phyloP scores from a whole-genome alignment of 2,329 filamentous ascomycete species.

The Botrytis fabae region DNA sequence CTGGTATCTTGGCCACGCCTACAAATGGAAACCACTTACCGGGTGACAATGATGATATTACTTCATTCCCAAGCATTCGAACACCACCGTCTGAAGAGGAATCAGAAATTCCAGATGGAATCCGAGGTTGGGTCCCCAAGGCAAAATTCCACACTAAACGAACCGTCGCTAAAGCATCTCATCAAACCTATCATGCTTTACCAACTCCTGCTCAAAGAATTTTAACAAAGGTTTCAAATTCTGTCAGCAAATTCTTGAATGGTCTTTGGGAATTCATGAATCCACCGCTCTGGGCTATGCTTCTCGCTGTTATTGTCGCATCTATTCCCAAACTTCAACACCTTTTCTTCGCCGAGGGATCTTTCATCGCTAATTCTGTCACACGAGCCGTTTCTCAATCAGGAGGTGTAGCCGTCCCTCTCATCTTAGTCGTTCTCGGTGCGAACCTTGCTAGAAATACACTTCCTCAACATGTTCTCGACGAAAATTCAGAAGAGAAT shows the following conservation, averaged over 20 bases:
- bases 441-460: conserved; percentile 94
- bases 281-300: conserved; percentile 95
- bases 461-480: conserved; percentile 61
- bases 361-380: conserved; percentile 89
- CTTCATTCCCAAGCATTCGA: conserved; percentile 61
- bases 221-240: conserved; percentile 46
- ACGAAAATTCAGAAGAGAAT: conserved; percentile 69
- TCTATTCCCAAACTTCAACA: conserved; percentile 80
- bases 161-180: conserved; percentile 23
- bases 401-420: conserved; percentile 86
- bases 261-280: conserved; percentile 97
- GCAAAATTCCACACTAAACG: conserved; percentile 41
- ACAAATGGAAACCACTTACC: conserved; percentile 33
- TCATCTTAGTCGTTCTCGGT: conserved; percentile 93
- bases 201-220: conserved; percentile 54
- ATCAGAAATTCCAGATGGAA: conserved; percentile 42
- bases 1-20: conserved; percentile 30
- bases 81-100: conserved; percentile 36
- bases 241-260: conserved; percentile 53
- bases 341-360: conserved; percentile 84
- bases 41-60: conserved; percentile 48
- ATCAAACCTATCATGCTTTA: conserved; percentile 48
- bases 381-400: conserved; percentile 83
- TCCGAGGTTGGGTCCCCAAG: conserved; percentile 46
- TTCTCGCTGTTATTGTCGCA: conserved; percentile 85